Conservation (phyloP, 768 basidiomycete species). For the Boletus pseudopeckii region DNA sequence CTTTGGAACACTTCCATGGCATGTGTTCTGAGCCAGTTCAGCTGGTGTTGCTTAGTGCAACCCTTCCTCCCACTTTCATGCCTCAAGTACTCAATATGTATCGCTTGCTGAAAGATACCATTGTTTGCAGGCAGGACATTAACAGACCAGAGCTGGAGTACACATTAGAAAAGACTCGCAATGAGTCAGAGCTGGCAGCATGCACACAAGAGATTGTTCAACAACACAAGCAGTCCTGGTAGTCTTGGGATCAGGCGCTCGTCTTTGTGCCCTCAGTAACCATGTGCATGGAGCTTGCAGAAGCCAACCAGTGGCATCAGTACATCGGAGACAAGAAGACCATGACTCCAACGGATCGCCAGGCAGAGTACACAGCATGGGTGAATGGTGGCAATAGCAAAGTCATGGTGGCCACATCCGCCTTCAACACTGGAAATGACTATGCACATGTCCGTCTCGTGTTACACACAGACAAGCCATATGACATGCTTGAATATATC, state of each 20-base stretch:
- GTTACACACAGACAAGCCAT: constrained; percentile 18
- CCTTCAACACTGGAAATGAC: constrained; percentile 29
- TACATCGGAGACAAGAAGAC: constrained; percentile 14
- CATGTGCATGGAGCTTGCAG: not conserved
- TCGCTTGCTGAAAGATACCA: not conserved
- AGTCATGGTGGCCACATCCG: constrained; percentile 22
- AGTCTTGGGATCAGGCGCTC: not conserved
- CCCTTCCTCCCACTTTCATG: constrained; percentile 4
- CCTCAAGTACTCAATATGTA: rapidly evolving
- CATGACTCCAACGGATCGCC: not conserved
- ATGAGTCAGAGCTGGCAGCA: not conserved
- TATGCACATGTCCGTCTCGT: constrained; percentile 17
- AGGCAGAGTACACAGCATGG: constrained; percentile 7
- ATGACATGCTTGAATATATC: constrained; percentile 18
- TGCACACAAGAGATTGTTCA: not conserved
- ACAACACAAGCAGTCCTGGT: rapidly evolving
- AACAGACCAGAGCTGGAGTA: constrained; percentile 11
- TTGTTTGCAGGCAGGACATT: not conserved
- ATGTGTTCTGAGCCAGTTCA: constrained; percentile 1
- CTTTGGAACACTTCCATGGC: not conserved
- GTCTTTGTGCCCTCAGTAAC: constrained; percentile 8
- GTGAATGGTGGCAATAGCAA: not conserved
- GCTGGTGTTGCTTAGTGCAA: constrained; percentile 22
- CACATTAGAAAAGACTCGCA: constrained; percentile 1
- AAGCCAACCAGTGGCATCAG: not conserved